Evolutionary conservation across 805 yeast species (phyloP).

Genomic region (Kuraishia capsulata): DNA sequence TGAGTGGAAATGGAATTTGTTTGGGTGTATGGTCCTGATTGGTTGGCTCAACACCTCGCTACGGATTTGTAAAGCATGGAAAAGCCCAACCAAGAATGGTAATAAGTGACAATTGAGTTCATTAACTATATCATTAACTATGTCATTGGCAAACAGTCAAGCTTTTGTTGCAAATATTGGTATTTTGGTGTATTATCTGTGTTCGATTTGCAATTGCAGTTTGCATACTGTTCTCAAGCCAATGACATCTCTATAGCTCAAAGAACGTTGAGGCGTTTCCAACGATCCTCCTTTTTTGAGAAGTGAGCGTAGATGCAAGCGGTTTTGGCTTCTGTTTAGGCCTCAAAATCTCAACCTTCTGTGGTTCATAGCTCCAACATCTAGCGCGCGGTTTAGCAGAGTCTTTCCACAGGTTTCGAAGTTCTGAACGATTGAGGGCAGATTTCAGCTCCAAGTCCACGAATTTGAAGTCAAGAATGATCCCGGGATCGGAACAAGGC

Average conservation of each 20-base stretch:
- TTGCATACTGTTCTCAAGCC: too few relatives aligned
- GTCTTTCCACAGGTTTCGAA: background rate
- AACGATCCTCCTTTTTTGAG: background rate
- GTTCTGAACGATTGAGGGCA: background rate
- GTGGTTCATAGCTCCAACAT: background rate
- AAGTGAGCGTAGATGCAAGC: too few relatives aligned
- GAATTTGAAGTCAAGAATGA: background rate
- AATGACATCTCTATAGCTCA: constrained; percentile 1
- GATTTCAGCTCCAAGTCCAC: background rate
- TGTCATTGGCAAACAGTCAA: too few relatives aligned
- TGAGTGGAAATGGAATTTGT: background rate
- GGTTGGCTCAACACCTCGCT: too few relatives aligned
- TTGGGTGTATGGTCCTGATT: too few relatives aligned
- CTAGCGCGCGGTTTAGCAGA: background rate
- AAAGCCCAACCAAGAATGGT: too few relatives aligned
- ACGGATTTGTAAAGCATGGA: too few relatives aligned
- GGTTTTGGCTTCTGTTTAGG: background rate
- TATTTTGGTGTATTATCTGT: too few relatives aligned
- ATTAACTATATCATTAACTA: too few relatives aligned
- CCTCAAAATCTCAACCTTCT: background rate
- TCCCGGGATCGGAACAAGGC: background rate
- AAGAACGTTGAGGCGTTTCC: constrained; percentile 1
- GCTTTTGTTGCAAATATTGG: too few relatives aligned
- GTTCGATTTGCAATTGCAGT: too few relatives aligned
- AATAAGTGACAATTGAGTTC: too few relatives aligned